phyloP scores from a whole-genome alignment of 73 alveolate genomes.

The Diophrys sp. region DNA sequence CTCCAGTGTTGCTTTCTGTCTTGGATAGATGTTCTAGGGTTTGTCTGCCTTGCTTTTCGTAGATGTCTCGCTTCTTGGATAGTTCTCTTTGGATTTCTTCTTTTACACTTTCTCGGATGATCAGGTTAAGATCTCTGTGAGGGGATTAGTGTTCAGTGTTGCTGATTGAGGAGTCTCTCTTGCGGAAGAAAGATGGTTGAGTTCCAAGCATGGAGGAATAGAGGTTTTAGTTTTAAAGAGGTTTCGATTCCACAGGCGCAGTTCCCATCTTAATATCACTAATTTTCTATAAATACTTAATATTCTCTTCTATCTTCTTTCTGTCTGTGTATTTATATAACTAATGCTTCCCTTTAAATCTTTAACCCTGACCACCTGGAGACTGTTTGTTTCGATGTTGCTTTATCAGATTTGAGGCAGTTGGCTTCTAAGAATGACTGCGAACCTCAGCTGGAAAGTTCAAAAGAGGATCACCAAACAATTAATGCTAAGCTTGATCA shows the following conservation, averaged over 20 bases:
- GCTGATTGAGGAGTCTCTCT: too few relatives aligned
- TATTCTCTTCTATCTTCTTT: constrained; percentile 8
- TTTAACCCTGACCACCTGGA: not conserved
- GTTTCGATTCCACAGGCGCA: too few relatives aligned
- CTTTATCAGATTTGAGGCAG: too few relatives aligned
- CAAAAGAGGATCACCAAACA: too few relatives aligned
- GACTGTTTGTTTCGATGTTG: too few relatives aligned
- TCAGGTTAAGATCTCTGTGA: not conserved
- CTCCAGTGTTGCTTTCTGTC: not conserved
- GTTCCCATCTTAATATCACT: too few relatives aligned
- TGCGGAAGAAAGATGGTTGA: too few relatives aligned
- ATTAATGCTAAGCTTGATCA: not conserved
- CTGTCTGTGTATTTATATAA: constrained; percentile 8
- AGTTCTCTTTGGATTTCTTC: not conserved
- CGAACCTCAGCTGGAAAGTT: too few relatives aligned
- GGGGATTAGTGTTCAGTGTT: too few relatives aligned
- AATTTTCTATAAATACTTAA: not conserved
- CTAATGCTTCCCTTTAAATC: not conserved
- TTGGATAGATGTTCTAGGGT: not conserved
- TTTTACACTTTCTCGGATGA: not conserved
- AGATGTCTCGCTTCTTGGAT: not conserved
- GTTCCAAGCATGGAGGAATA: too few relatives aligned
- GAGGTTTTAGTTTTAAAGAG: too few relatives aligned
- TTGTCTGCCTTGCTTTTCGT: not conserved
- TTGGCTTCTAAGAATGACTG: too few relatives aligned